These are phyloP conservation scores for Basipetospora sp. DNA, from an alignment of 2,329 filamentous ascomycete species.

Conservation along the genomic window DNA sequence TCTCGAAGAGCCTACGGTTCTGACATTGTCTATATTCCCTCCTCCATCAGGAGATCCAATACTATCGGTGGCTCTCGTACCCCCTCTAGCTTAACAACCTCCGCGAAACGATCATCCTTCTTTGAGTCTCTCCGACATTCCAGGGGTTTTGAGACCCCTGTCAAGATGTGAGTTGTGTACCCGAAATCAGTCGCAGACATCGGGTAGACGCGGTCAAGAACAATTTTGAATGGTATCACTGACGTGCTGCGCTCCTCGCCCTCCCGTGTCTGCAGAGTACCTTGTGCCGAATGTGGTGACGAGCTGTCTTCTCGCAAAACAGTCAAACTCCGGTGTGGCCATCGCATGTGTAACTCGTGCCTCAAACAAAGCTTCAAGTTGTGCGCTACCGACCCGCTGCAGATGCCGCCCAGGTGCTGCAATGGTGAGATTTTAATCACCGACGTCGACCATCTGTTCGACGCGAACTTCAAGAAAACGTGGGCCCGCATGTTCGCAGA, in stretches of 20 bases:
- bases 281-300: conserved; percentile 61
- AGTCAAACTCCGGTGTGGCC: conserved; percentile 60
- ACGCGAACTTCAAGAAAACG: conserved; percentile 54
- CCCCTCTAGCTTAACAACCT: conserved; percentile 4
- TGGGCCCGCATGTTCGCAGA: conserved; percentile 77
- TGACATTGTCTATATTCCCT: conserved; percentile 3
- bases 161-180: conserved; percentile 1
- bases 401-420: conserved; percentile 79
- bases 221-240: no score
- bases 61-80: conserved; percentile 2
- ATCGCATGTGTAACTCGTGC: conserved; percentile 68
- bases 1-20: conserved; percentile 5
- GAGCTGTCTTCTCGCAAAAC: conserved; percentile 48
- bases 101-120: conserved; percentile 1
- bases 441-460: conserved; percentile 65
- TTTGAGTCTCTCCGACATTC: conserved; percentile 1
- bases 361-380: conserved; percentile 60
- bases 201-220: no score
- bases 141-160: background rate
- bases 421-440: conserved; percentile 56
- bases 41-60: conserved; percentile 4
- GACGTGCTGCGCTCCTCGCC: no score
- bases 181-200: no score
- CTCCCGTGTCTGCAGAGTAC: conserved; percentile 33
- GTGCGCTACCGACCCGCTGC: conserved; percentile 59